A percentile compares a stretch with the other conserved stretches of the same genome.
Evolutionary conservation across 2,329 filamentous ascomycete genomes (phyloP).

Genomic region (Hirsutella thompsonii): DNA sequence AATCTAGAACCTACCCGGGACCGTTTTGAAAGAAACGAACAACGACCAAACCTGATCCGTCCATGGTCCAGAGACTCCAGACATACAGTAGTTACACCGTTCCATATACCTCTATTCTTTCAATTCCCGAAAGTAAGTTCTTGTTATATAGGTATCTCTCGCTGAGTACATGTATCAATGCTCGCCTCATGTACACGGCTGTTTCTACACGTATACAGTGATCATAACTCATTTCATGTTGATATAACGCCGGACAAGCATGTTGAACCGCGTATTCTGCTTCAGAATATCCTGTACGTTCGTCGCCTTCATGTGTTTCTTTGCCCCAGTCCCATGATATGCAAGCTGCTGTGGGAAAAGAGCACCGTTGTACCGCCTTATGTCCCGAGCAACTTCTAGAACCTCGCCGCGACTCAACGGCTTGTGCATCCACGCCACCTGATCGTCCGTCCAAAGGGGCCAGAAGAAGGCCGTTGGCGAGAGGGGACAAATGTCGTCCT

Average conservation of each 20-base stretch:
- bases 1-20: too few species aligned
- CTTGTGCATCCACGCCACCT: constrained; percentile 1
- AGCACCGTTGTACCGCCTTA: not conserved
- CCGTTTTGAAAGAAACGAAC: too few species aligned
- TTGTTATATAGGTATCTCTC: too few species aligned
- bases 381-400: not conserved
- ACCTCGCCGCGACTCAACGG: not conserved
- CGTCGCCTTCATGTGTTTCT: not conserved
- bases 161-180: too few species aligned
- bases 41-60: too few species aligned
- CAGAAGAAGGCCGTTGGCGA: constrained; percentile 1
- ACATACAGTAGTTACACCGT: too few species aligned
- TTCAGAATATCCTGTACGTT: not conserved
- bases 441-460: not conserved
- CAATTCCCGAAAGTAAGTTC: too few species aligned
- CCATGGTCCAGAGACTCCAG: too few species aligned
- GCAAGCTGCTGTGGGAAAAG: not conserved
- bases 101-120: too few species aligned
- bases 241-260: not conserved
- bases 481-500: not conserved
- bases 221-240: not conserved
- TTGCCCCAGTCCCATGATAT: not conserved
- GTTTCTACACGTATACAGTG: too few species aligned
- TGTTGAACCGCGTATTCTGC: constrained; percentile 1
- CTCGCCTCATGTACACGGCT: too few species aligned